These are phyloP conservation scores for Lactifluus subvellereus DNA, from an alignment of 768 basidiomycete genomes.

Conservation along the genomic window DNA sequence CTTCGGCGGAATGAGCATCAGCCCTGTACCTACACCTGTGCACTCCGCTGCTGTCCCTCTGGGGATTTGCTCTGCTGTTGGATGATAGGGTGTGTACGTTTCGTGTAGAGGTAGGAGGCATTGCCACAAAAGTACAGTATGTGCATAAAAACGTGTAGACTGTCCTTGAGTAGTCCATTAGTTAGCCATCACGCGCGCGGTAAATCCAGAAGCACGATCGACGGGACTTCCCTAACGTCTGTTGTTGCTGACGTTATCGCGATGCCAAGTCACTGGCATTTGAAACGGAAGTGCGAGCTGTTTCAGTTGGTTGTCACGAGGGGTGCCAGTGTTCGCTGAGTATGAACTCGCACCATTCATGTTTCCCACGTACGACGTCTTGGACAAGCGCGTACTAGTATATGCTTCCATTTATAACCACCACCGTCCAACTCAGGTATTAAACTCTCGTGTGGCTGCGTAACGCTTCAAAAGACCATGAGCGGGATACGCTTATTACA, in stretches of 20 bases:
- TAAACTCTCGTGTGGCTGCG: not conserved
- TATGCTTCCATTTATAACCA: not conserved
- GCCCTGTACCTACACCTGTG: constrained; percentile 39
- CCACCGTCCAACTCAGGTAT: not conserved
- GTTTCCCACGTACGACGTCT: no score
- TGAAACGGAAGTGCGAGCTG: no score
- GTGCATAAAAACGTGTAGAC: not conserved
- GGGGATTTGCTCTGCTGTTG: not conserved
- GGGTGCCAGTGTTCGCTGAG: not conserved
- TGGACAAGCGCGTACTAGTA: no score
- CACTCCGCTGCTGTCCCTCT: constrained; percentile 7
- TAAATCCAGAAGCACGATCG: not conserved
- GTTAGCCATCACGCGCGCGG: not conserved
- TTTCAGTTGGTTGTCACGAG: not conserved
- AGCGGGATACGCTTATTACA: not conserved
- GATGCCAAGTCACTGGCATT: no score
- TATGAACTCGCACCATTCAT: not conserved
- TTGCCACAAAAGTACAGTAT: not conserved
- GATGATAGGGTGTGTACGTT: not conserved
- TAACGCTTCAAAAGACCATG: not conserved
- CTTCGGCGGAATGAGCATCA: constrained; percentile 81
- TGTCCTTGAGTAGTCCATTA: not conserved
- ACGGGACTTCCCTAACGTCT: not conserved
- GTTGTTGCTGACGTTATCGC: no score
- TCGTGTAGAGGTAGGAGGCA: not conserved